Percentiles rank a stretch among this genome's conserved stretches.
Evolutionary conservation across 768 basidiomycete species (phyloP).

Genomic region (Auriculariales sp.): DNA sequence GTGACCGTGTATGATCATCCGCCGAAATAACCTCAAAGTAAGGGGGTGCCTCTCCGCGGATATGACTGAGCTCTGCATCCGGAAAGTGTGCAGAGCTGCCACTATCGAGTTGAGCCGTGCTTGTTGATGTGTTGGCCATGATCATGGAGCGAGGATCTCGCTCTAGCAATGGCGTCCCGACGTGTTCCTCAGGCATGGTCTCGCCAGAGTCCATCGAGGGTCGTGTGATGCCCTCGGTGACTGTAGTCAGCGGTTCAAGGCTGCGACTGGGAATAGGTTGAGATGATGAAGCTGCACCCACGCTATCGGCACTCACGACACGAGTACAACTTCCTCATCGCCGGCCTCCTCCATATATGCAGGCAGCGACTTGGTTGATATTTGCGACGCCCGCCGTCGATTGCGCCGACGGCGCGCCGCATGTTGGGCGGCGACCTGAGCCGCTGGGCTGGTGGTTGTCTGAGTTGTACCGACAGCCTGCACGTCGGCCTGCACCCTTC

Average conservation of each 20-base stretch:
- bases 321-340: conserved; percentile 65
- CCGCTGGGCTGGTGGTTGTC: conserved; percentile 15
- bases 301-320: conserved; percentile 20
- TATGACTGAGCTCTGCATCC: conserved; percentile 10
- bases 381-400: conserved; percentile 60
- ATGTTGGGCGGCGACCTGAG: conserved; percentile 20
- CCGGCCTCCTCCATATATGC: conserved; percentile 76
- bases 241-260: conserved; percentile 2
- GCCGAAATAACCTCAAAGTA: conserved; percentile 40
- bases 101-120: too few relatives aligned
- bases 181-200: background rate
- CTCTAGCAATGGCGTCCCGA: background rate
- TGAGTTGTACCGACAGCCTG: conserved; percentile 12
- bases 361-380: conserved; percentile 64
- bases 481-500: conserved; percentile 16
- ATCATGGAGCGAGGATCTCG: conserved; percentile 9
- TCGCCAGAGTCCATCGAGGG: background rate
- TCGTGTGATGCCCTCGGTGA: background rate
- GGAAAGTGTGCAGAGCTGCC: too few relatives aligned
- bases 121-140: conserved; percentile 20
- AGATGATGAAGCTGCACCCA: background rate
- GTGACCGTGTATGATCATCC: conserved; percentile 6
- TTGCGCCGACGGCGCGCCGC: conserved; percentile 26
- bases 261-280: background rate
- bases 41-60: conserved; percentile 50